Evolutionary conservation across 2,329 filamentous ascomycete genomes (phyloP).

Genomic region (Ophioceras dolichostomum): DNA sequence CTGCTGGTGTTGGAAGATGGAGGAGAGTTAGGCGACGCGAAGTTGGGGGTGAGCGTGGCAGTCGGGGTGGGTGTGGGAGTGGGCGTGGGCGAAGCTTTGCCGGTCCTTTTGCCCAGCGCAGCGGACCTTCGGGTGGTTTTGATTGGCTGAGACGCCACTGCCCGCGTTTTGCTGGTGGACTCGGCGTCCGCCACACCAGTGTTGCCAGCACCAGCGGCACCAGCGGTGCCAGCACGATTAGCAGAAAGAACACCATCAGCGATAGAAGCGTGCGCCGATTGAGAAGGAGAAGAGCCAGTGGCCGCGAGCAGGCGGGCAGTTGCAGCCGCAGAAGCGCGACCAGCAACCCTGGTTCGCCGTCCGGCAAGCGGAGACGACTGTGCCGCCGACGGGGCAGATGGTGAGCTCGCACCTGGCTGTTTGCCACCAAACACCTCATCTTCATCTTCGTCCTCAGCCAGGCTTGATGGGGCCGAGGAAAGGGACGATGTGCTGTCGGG

Average conservation of each 20-base stretch:
- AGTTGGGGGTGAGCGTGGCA: slow-evolving; percentile 2
- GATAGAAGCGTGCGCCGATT: background rate
- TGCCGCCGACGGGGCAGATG: too few relatives aligned
- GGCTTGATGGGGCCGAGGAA: slow-evolving; percentile 16
- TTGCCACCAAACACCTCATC: slow-evolving; percentile 5
- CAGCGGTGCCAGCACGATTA: background rate
- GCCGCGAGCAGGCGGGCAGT: too few relatives aligned
- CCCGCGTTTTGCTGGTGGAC: slow-evolving; percentile 6
- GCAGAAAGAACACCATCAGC: slow-evolving; percentile 1
- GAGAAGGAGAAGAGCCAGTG: background rate
- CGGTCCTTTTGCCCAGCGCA: slow-evolving; percentile 13
- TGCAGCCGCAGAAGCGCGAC: too few relatives aligned
- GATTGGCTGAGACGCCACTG: slow-evolving; percentile 14
- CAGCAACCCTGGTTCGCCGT: background rate
- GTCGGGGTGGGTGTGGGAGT: slow-evolving; percentile 5
- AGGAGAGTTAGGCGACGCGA: too few relatives aligned
- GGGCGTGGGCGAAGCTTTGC: slow-evolving; percentile 13
- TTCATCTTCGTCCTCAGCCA: slow-evolving; percentile 8
- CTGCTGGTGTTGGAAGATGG: background rate
- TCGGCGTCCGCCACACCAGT: slow-evolving; percentile 2
- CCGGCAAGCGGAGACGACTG: too few relatives aligned
- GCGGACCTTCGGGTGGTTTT: slow-evolving; percentile 12
- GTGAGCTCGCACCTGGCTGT: too few relatives aligned
- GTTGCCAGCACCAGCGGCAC: slow-evolving; percentile 8
- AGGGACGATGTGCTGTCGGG: slow-evolving; percentile 19